Evolutionary conservation across 2,329 filamentous ascomycete species (phyloP).

Genomic region (Alternaria sp.): DNA sequence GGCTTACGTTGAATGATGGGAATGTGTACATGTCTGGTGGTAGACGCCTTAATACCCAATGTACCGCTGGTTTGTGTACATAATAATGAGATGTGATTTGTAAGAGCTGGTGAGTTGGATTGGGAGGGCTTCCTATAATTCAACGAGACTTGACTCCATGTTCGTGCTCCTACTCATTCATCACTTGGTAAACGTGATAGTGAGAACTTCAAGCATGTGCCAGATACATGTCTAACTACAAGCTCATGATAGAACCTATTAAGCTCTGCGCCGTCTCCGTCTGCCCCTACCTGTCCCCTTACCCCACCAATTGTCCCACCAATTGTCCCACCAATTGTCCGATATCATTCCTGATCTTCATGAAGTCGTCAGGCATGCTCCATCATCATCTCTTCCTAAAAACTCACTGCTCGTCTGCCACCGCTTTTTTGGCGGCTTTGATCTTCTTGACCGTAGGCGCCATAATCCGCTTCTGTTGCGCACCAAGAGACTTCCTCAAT

Average conservation of each 20-base stretch:
- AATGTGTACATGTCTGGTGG: not conserved
- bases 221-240: not conserved
- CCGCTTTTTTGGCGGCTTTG: conserved; percentile 1
- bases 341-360: not conserved
- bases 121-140: not conserved
- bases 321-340: no score
- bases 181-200: not conserved
- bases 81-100: not conserved
- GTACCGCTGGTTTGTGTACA: not conserved
- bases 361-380: not conserved
- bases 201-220: not conserved
- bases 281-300: not conserved
- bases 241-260: not conserved
- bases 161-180: not conserved
- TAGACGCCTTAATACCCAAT: not conserved
- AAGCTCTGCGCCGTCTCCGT: not conserved
- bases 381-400: not conserved
- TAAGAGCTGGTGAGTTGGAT: not conserved
- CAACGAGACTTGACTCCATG: not conserved
- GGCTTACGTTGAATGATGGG: not conserved
- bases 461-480: conserved; percentile 31
- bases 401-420: conserved; percentile 9
- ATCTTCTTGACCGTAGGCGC: conserved; percentile 8
- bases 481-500: conserved; percentile 30
- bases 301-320: not conserved